These are phyloP conservation scores for Didymella pinodella DNA, from an alignment of 2,329 filamentous ascomycete species.

Conservation along the genomic window DNA sequence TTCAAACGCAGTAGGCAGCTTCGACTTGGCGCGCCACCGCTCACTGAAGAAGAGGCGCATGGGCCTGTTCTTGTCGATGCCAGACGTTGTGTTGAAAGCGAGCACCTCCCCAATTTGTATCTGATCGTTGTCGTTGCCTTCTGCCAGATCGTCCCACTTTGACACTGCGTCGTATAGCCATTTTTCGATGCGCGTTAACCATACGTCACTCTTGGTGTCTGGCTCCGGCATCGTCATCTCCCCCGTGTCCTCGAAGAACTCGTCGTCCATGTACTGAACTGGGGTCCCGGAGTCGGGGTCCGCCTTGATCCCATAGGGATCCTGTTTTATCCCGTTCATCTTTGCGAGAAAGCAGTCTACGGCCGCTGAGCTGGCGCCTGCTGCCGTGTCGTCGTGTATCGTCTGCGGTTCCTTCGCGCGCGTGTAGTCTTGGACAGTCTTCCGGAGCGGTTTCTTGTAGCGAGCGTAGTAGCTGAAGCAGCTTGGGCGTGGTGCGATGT, in stretches of 20 bases:
- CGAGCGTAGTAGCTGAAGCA: conserved; percentile 3
- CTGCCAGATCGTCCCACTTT: conserved; percentile 47
- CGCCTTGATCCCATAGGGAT: conserved; percentile 51
- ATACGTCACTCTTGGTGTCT: conserved; percentile 41
- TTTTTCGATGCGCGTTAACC: conserved; percentile 51
- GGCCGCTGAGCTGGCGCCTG: conserved; percentile 11
- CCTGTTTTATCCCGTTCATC: conserved; percentile 53
- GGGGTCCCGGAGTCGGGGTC: conserved; percentile 47
- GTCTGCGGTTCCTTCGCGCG: neutral
- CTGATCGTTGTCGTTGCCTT: conserved; percentile 50
- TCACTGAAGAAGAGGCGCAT: conserved; percentile 73
- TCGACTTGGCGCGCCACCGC: conserved; percentile 71
- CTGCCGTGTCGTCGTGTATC: conserved; percentile 2
- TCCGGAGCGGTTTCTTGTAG: neutral
- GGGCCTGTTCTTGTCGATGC: conserved; percentile 50
- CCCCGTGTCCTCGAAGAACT: conserved; percentile 55
- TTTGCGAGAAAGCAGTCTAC: conserved; percentile 21
- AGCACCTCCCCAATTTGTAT: conserved; percentile 50
- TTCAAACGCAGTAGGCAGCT: conserved; percentile 87
- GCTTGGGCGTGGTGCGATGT: neutral
- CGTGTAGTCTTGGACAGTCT: neutral
- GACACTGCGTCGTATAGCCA: conserved; percentile 51
- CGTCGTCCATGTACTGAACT: conserved; percentile 50
- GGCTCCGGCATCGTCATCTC: conserved; percentile 50
- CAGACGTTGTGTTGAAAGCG: conserved; percentile 37